Base-by-base conservation (phyloP, 768 basidiomycete species). In the Leccinum disarticulatum region DNA sequence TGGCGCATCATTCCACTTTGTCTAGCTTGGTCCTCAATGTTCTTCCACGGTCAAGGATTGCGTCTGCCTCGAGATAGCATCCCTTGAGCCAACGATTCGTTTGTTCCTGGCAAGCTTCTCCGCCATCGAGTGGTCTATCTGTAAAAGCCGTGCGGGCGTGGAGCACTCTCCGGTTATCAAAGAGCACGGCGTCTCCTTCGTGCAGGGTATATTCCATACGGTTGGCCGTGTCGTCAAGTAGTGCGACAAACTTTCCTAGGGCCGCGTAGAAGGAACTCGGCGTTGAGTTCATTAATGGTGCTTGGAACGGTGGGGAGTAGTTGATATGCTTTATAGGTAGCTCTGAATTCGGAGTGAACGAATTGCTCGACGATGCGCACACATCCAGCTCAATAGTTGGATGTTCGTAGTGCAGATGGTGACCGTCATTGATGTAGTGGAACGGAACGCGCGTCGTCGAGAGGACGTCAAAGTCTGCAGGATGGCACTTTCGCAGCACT, bases 251-350 rank as follows among this genome's bases (percentile, higher is more conserved):
- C 15, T 74, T 71, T 3, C 69, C 63, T 3, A 98, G 76, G 4
- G 91, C 89, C 1, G 75, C 19, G 66, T 87, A 90, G 65, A 92
- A 88, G 33, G 73, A 72, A 6, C 69, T 61, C 1, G 86, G 82
- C 4, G 87, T 87, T 2, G 66, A 65, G 33, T 7, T 74, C 68
- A 19, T 81, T 68, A 94, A 78, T 0, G 92, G 88, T 0, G 90
- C 94, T 75, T 96, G 94, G 81, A 98, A 98, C 0, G 95, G 95
- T 0, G 96, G 96, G 1, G 91, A 89, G 73, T 96, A 98, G 75
- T 95, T 98, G 68, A 98, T 82, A 60, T 88, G 81, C 48, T 76
- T 74, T 64, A 96, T 81, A 9, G 67, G 57, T 9, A 66, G 68
- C 33, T 57, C 60, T 3, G 36, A 17, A 38, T 6, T 7, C 1